Percentiles rank a stretch among this genome's conserved stretches.
These are phyloP conservation scores for Nigrograna mackinnonii DNA, from an alignment of 2,329 filamentous ascomycete species.

Conservation along the genomic window DNA sequence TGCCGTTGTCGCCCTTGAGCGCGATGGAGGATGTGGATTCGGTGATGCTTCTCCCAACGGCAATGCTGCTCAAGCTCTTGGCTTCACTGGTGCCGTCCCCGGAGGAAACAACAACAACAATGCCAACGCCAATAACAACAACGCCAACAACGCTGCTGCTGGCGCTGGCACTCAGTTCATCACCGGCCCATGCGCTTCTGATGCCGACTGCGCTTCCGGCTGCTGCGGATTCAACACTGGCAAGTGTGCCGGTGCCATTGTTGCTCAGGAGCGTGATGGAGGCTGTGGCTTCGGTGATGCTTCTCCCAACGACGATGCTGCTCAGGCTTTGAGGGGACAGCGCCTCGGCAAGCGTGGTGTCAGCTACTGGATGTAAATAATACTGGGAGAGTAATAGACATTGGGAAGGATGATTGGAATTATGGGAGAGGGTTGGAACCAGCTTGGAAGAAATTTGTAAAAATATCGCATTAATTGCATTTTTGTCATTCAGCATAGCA, in stretches of 20 bases:
- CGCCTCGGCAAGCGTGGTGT: no score
- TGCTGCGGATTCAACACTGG: constrained; percentile 33
- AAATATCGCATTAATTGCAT: no score
- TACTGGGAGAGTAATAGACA: no score
- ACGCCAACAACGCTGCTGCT: not conserved
- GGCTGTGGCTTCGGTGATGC: constrained; percentile 41
- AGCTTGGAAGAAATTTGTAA: no score
- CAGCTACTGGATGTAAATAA: no score
- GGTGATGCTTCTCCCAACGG: constrained; percentile 27
- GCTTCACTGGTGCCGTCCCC: constrained; percentile 2
- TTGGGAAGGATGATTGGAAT: no score
- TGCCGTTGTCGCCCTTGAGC: constrained; percentile 25
- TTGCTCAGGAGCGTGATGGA: constrained; percentile 39
- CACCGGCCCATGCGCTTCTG: constrained; percentile 27
- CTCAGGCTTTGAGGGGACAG: constrained; percentile 20
- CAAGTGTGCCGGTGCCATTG: constrained; percentile 33
- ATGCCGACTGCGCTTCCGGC: constrained; percentile 28
- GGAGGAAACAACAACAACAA: not conserved
- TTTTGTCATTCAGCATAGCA: no score
- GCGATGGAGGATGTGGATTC: constrained; percentile 35
- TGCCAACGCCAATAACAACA: not conserved
- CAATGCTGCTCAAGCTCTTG: constrained; percentile 18
- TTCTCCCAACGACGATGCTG: constrained; percentile 36
- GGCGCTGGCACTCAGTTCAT: constrained; percentile 25
- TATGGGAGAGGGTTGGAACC: no score